Evolutionary conservation across 1,284 basidiomycete species (phyloP).

Genomic region (Meira nashicola): DNA sequence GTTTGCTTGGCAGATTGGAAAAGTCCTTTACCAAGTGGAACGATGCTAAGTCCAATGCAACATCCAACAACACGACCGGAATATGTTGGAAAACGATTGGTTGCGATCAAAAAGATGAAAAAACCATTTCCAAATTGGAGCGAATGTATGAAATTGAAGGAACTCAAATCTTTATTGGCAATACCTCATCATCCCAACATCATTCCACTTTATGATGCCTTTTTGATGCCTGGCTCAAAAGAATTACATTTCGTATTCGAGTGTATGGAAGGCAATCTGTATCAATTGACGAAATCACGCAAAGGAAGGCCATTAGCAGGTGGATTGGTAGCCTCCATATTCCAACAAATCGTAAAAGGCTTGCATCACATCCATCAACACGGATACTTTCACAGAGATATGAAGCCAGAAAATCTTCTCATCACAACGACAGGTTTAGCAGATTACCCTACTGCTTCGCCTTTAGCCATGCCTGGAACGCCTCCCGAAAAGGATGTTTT

Average conservation of each 20-base stretch:
- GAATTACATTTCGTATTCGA: conserved; percentile 99
- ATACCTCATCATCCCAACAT: conserved; percentile 95
- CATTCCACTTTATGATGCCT: conserved; percentile 98
- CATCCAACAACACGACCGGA: conserved; percentile 71
- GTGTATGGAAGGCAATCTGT: conserved; percentile 99
- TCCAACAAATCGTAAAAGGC: conserved; percentile 83
- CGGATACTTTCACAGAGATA: conserved; percentile 98
- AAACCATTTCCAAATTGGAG: conserved; percentile 95
- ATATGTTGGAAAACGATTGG: conserved; percentile 87
- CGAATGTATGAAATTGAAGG: conserved; percentile 89
- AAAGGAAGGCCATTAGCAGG: conserved; percentile 89
- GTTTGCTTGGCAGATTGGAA: conserved; percentile 99
- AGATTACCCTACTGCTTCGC: conserved; percentile 66
- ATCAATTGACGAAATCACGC: conserved; percentile 95
- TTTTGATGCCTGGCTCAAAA: conserved; percentile 83
- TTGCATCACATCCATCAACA: conserved; percentile 85
- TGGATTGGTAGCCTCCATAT: conserved; percentile 90
- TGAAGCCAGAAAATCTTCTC: conserved; percentile 99
- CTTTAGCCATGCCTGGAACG: conserved; percentile 31
- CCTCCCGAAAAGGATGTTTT: conserved; percentile 79
- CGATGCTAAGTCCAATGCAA: conserved; percentile 52
- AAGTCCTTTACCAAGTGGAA: conserved; percentile 64
- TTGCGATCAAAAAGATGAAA: conserved; percentile 98
- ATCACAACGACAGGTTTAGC: conserved; percentile 97
- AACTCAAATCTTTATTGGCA: conserved; percentile 89